Percentiles rank a stretch among this genome's conserved stretches.
phyloP scores from a whole-genome alignment of 257 asterid genomes.

The Solanum microdontum region DNA sequence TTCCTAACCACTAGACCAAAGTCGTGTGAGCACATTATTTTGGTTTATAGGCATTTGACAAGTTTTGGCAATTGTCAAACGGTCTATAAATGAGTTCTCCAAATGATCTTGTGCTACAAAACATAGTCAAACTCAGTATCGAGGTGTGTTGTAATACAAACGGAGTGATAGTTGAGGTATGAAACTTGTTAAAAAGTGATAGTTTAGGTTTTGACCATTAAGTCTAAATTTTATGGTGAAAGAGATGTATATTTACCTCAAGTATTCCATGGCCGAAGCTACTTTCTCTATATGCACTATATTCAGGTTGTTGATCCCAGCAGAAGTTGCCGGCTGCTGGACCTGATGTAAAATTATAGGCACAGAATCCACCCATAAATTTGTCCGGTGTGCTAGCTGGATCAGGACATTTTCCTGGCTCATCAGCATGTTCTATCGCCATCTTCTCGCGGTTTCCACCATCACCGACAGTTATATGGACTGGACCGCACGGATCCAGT shows the following conservation, averaged over 20 bases:
- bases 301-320: slow-evolving; percentile 89
- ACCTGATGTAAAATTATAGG: slow-evolving; percentile 67
- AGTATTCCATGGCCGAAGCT: slow-evolving; percentile 95
- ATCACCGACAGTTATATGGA: slow-evolving; percentile 74
- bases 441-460: slow-evolving; percentile 93
- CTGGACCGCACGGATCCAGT: slow-evolving; percentile 82
- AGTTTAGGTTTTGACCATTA: background rate
- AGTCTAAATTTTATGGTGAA: background rate
- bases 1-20: background rate
- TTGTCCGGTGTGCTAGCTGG: slow-evolving; percentile 61
- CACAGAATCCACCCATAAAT: slow-evolving; percentile 85
- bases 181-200: background rate
- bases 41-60: background rate
- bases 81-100: background rate
- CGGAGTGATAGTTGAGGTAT: background rate
- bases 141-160: background rate
- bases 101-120: background rate
- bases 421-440: slow-evolving; percentile 64
- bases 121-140: background rate
- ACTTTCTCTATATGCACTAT: slow-evolving; percentile 77
- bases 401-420: slow-evolving; percentile 64
- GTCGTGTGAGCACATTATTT: background rate
- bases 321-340: slow-evolving; percentile 88
- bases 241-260: slow-evolving; percentile 33
- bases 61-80: background rate